These are phyloP conservation scores for Skeletonema grethae DNA, from an alignment of 108 stramenopile genomes.

Conservation along the genomic window DNA sequence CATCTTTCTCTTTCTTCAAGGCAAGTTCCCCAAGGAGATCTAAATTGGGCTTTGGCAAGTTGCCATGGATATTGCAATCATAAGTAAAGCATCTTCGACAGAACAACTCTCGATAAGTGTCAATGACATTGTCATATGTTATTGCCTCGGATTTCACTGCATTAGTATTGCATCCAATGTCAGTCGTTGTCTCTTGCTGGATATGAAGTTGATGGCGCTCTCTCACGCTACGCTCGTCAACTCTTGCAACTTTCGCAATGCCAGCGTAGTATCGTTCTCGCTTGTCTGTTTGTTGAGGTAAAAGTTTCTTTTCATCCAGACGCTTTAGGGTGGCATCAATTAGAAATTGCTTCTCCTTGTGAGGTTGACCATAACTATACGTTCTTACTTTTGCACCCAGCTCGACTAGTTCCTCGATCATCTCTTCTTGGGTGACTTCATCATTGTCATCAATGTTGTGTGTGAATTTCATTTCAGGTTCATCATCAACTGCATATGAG, in stretches of 20 bases:
- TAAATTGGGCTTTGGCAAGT: slow-evolving; percentile 37
- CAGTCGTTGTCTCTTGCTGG: slow-evolving; percentile 1
- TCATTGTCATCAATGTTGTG: slow-evolving; percentile 85
- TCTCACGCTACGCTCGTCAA: neutral
- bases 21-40: slow-evolving; percentile 53
- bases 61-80: slow-evolving; percentile 69
- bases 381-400: slow-evolving; percentile 26
- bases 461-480: slow-evolving; percentile 50
- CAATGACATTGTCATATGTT: slow-evolving; percentile 50
- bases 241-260: neutral
- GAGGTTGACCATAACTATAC: slow-evolving; percentile 47
- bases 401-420: slow-evolving; percentile 53
- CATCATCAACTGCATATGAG: slow-evolving; percentile 43
- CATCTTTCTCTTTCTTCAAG: slow-evolving; percentile 35
- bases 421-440: slow-evolving; percentile 39
- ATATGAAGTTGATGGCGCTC: neutral
- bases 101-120: slow-evolving; percentile 62
- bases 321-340: slow-evolving; percentile 34
- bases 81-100: slow-evolving; percentile 72
- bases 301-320: slow-evolving; percentile 14
- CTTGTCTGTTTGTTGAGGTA: slow-evolving; percentile 7
- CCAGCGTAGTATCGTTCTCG: neutral
- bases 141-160: slow-evolving; percentile 2
- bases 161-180: neutral
- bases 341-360: slow-evolving; percentile 29